These are phyloP conservation scores for Syncephalastrum racemosum DNA, from an alignment of 371 early-diverging fungal species.

Conservation along the genomic window DNA sequence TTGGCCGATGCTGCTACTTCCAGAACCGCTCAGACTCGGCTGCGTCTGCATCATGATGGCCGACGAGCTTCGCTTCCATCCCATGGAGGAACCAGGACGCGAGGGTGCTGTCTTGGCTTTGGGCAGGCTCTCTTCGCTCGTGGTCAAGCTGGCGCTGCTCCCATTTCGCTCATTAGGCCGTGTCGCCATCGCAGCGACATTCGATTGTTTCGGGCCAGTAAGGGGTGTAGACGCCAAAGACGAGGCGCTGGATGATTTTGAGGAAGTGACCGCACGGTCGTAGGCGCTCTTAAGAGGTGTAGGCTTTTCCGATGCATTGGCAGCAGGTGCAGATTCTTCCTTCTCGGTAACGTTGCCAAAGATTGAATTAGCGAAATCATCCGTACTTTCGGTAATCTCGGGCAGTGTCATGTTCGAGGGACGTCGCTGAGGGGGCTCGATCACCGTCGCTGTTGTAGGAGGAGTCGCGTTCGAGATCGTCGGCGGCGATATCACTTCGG, in stretches of 20 bases:
- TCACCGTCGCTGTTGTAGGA: conserved; percentile 12
- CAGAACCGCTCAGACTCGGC: conserved; percentile 4
- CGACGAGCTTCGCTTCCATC: conserved; percentile 3
- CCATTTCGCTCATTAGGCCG: neutral
- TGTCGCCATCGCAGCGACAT: no score
- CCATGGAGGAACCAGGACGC: conserved; percentile 7
- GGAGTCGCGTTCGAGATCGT: conserved; percentile 3
- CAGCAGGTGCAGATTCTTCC: neutral
- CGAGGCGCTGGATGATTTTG: neutral
- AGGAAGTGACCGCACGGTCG: neutral
- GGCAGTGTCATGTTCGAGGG: conserved; percentile 9
- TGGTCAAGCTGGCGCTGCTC: neutral
- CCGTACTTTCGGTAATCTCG: conserved; percentile 11
- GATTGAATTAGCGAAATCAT: conserved; percentile 13
- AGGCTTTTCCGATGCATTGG: no score
- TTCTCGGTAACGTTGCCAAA: conserved; percentile 8
- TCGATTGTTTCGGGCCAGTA: no score
- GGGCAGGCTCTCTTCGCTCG: neutral
- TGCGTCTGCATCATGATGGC: conserved; percentile 3
- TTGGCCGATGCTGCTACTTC: conserved; percentile 3
- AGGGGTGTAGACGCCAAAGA: no score
- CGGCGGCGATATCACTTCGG: no score
- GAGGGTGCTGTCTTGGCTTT: conserved; percentile 3
- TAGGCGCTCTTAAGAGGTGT: no score
- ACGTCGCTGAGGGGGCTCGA: neutral